These are phyloP conservation scores for Metroxylon sagu DNA, from an alignment of 176 grass and related monocot species.

Conservation along the genomic window DNA sequence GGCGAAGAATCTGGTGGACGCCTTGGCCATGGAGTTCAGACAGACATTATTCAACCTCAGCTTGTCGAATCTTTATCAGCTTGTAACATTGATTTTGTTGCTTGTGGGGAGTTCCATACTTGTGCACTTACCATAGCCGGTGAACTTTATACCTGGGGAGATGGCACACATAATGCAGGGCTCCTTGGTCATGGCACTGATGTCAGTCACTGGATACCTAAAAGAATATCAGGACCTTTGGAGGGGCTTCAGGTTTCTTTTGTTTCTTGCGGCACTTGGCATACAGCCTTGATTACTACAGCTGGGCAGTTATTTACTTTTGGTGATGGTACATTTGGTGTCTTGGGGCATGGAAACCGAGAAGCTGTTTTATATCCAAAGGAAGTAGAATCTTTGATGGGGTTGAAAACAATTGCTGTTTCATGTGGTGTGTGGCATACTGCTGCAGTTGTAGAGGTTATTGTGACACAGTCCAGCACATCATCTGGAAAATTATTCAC, in stretches of 20 bases:
- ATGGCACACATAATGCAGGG: conserved; percentile 83
- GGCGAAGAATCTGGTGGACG: conserved; percentile 82
- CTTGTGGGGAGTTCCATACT: conserved; percentile 93
- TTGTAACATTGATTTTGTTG: conserved; percentile 57
- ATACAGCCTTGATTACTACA: conserved; percentile 76
- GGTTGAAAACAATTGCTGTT: conserved; percentile 75
- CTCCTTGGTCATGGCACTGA: conserved; percentile 93
- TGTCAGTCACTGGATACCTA: conserved; percentile 89
- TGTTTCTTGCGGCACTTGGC: conserved; percentile 94
- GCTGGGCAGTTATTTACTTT: conserved; percentile 82
- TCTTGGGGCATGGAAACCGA: conserved; percentile 82
- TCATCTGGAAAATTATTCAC: conserved; percentile 96
- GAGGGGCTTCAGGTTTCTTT: conserved; percentile 72
- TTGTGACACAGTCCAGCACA: conserved; percentile 73
- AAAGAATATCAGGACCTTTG: conserved; percentile 82
- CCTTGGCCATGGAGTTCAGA: conserved; percentile 71
- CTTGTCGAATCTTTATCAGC: conserved; percentile 73
- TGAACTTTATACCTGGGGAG: conserved; percentile 97
- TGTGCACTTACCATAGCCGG: conserved; percentile 70
- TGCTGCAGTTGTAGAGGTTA: conserved; percentile 87
- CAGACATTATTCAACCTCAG: conserved; percentile 55
- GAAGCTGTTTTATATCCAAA: conserved; percentile 55
- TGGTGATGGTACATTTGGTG: conserved; percentile 95
- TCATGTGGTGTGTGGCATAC: conserved; percentile 97
- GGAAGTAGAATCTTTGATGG: conserved; percentile 85